A percentile compares a stretch with the other conserved stretches of the same genome.
These are phyloP conservation scores for Trichoderma gamsii DNA, from an alignment of 495 filamentous ascomycete genomes.

Conservation along the genomic window DNA sequence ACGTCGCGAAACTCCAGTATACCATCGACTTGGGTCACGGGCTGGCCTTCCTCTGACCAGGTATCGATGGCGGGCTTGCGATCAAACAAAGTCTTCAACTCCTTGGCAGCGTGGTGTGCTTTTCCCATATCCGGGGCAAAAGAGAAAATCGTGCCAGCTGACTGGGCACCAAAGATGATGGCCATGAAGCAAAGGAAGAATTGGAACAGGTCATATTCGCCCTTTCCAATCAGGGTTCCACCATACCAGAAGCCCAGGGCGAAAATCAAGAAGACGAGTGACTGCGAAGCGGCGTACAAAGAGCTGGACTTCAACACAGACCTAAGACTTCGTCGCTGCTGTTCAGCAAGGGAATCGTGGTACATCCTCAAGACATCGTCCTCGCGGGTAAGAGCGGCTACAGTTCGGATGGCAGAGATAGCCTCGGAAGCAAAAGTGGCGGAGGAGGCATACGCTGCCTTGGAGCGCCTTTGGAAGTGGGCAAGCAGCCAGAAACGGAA, in stretches of 20 bases:
- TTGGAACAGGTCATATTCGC: slow-evolving; percentile 65
- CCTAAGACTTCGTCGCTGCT: slow-evolving; percentile 51
- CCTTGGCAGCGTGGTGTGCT: slow-evolving; percentile 30
- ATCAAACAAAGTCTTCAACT: slow-evolving; percentile 37
- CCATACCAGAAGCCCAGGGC: slow-evolving; percentile 88
- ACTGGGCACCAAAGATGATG: slow-evolving; percentile 36
- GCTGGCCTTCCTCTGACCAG: slow-evolving; percentile 70
- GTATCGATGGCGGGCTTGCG: slow-evolving; percentile 35
- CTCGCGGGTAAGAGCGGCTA: slow-evolving; percentile 70
- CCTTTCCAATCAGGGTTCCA: slow-evolving; percentile 64
- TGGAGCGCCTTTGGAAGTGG: slow-evolving; percentile 63
- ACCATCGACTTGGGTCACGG: slow-evolving; percentile 41
- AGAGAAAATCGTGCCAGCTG: slow-evolving; percentile 35
- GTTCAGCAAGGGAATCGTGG: slow-evolving; percentile 52
- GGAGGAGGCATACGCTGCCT: slow-evolving; percentile 66
- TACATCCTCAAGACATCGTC: slow-evolving; percentile 61
- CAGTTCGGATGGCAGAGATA: slow-evolving; percentile 83
- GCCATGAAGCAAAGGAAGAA: slow-evolving; percentile 79
- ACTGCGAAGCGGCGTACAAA: slow-evolving; percentile 78
- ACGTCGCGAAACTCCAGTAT: slow-evolving; percentile 55
- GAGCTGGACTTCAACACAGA: slow-evolving; percentile 56
- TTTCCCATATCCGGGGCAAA: slow-evolving; percentile 39
- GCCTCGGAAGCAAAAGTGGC: slow-evolving; percentile 87
- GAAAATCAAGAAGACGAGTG: slow-evolving; percentile 68
- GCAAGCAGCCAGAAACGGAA: slow-evolving; percentile 80